These are phyloP conservation scores for Fusarium multiceps DNA, from an alignment of 2,329 filamentous ascomycete genomes.

Conservation along the genomic window DNA sequence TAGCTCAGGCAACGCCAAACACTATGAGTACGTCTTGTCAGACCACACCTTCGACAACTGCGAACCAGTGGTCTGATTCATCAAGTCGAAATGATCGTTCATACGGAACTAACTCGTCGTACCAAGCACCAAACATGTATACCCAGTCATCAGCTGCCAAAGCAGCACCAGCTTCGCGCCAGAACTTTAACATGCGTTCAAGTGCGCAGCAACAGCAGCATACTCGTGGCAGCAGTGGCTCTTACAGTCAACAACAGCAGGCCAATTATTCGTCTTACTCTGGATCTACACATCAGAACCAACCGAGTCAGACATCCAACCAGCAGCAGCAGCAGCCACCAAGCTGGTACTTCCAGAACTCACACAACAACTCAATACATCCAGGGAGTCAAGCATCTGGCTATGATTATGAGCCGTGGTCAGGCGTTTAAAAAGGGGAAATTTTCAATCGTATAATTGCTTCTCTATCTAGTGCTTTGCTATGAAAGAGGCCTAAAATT, in stretches of 20 bases:
- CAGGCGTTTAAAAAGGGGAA: constrained; percentile 7
- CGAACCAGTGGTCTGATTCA: constrained; percentile 44
- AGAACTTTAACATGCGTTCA: constrained; percentile 40
- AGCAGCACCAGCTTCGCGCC: constrained; percentile 24
- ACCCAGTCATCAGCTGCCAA: constrained; percentile 28
- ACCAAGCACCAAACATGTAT: constrained; percentile 30
- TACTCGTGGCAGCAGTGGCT: constrained; percentile 23
- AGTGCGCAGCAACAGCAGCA: constrained; percentile 7
- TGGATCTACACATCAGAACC: constrained; percentile 32
- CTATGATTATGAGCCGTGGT: constrained; percentile 45
- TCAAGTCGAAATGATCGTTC: constrained; percentile 27
- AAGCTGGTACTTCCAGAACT: constrained; percentile 47
- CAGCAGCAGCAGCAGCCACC: constrained; percentile 28
- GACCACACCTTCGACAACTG: constrained; percentile 28
- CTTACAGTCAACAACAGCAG: constrained; percentile 33
- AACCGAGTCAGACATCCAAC: constrained; percentile 31
- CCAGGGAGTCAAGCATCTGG: constrained; percentile 37
- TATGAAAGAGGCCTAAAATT: not conserved
- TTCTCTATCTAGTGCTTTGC: not conserved
- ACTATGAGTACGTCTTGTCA: constrained; percentile 38
- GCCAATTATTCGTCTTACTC: constrained; percentile 32
- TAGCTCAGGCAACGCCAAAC: constrained; percentile 26
- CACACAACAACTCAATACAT: constrained; percentile 31
- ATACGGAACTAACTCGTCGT: constrained; percentile 26
- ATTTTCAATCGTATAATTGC: not conserved